Evolutionary conservation across 1,139 yeast genomes (phyloP).

Genomic region (Yarrowia galli): DNA sequence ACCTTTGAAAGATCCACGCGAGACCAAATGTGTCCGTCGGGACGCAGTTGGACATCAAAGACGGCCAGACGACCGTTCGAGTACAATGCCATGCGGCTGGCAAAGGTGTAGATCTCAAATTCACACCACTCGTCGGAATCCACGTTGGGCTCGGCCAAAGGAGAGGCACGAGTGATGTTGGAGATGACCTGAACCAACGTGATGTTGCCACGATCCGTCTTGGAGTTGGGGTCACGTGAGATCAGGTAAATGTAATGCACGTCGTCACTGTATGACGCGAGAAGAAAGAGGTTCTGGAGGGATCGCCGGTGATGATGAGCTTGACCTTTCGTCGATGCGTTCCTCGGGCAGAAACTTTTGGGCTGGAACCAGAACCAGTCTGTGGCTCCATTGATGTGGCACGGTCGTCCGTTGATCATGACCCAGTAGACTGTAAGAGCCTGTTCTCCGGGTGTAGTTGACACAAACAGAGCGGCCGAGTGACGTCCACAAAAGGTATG

Average conservation of each 20-base stretch:
- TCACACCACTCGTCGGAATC: constrained; percentile 19
- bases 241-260: constrained; percentile 21
- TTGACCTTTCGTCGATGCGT: not conserved
- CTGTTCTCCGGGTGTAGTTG: constrained; percentile 15
- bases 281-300: constrained; percentile 8
- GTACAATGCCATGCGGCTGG: constrained; percentile 22
- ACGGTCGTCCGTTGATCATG: constrained; percentile 11
- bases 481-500: constrained; percentile 10
- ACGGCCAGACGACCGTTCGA: constrained; percentile 17
- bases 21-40: constrained; percentile 18
- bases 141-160: constrained; percentile 7
- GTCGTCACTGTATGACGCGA: constrained; percentile 22
- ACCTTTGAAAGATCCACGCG: constrained; percentile 18
- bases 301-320: constrained; percentile 15
- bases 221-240: constrained; percentile 17
- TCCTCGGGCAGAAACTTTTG: constrained; percentile 21
- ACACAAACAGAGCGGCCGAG: constrained; percentile 7
- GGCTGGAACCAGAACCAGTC: constrained; percentile 33
- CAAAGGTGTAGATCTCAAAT: constrained; percentile 28
- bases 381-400: constrained; percentile 13
- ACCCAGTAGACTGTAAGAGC: constrained; percentile 6
- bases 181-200: constrained; percentile 9
- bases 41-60: constrained; percentile 11
- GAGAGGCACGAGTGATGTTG: constrained; percentile 16
- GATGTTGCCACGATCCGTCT: constrained; percentile 20